Evolutionary conservation across 2,329 filamentous ascomycete species (phyloP).

Genomic region (Calonectria hawksworthii): DNA sequence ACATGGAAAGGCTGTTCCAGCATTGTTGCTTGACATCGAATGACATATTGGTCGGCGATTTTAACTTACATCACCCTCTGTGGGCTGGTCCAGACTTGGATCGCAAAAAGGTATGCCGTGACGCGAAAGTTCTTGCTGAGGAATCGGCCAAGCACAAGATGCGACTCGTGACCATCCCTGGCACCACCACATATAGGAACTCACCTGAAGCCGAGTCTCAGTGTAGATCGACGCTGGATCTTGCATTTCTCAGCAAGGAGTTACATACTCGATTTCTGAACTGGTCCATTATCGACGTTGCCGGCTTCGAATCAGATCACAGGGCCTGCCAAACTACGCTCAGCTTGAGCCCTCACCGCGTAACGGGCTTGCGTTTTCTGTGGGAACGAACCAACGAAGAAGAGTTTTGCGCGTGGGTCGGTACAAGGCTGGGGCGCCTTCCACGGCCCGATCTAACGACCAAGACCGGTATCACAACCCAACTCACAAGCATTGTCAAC

Average conservation of each 20-base stretch:
- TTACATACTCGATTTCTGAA: too few species aligned
- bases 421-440: not conserved
- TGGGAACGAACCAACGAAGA: not conserved
- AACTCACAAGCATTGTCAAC: not conserved
- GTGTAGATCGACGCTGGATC: too few species aligned
- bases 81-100: not conserved
- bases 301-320: too few species aligned
- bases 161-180: too few species aligned
- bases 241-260: too few species aligned
- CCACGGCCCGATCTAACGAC: not conserved
- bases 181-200: too few species aligned
- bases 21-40: too few species aligned
- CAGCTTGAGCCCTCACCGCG: not conserved
- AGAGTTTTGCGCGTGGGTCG: not conserved
- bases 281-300: too few species aligned
- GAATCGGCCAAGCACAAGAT: too few species aligned
- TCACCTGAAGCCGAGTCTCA: too few species aligned
- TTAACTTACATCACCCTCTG: not conserved
- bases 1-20: too few species aligned
- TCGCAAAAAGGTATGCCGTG: not conserved
- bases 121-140: too few species aligned
- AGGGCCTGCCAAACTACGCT: not conserved
- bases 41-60: not conserved
- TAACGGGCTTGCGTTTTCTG: not conserved
- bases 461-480: not conserved